phyloP scores from a whole-genome alignment of 345 rosid species.

The Aquilaria yunnanensis region DNA sequence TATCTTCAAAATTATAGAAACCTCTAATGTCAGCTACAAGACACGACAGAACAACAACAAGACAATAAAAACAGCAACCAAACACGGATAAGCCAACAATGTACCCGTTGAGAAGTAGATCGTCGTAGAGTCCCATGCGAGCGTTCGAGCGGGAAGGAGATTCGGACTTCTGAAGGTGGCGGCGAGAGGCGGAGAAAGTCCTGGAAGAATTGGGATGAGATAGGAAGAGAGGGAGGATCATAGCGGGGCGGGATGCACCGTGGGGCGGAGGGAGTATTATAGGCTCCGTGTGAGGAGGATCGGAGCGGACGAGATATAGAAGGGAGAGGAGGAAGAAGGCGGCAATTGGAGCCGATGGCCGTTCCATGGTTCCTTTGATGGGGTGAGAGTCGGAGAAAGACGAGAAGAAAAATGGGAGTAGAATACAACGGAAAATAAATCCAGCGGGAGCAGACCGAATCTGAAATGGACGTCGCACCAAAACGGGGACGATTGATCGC shows the following conservation, averaged over 20 bases:
- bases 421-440: constrained; percentile 1
- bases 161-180: constrained; percentile 51
- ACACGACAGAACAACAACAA: not conserved
- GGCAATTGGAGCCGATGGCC: constrained; percentile 11
- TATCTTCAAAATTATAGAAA: constrained; percentile 37
- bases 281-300: constrained; percentile 17
- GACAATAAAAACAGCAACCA: not conserved
- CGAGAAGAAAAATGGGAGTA: not conserved
- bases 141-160: constrained; percentile 38
- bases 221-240: constrained; percentile 71
- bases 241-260: constrained; percentile 34
- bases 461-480: constrained; percentile 16
- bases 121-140: constrained; percentile 92
- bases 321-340: constrained; percentile 14
- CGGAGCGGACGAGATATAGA: constrained; percentile 15
- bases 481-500: not conserved
- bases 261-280: constrained; percentile 21
- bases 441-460: constrained; percentile 8
- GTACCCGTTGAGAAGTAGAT: constrained; percentile 86
- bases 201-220: constrained; percentile 37
- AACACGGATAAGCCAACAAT: not conserved
- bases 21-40: constrained; percentile 1
- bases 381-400: not conserved
- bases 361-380: constrained; percentile 18
- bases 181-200: constrained; percentile 25